Evolutionary conservation across 345 rosid species (phyloP).

Genomic region (Leavenworthia alabamica): DNA sequence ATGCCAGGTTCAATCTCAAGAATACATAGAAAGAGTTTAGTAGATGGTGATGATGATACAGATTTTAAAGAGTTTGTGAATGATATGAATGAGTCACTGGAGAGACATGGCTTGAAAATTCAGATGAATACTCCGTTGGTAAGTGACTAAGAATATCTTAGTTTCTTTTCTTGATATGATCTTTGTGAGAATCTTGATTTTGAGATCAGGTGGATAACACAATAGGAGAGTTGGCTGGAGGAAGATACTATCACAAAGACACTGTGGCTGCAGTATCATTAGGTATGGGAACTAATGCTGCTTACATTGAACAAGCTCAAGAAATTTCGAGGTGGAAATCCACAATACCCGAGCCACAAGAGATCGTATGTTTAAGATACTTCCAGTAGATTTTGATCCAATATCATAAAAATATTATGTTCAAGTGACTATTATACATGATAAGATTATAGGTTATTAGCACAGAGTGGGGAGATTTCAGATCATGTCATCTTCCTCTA

Average conservation of each 20-base stretch:
- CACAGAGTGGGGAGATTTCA: slow-evolving; percentile 62
- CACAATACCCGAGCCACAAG: slow-evolving; percentile 32
- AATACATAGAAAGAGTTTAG: slow-evolving; percentile 41
- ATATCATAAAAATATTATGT: background rate
- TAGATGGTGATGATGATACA: slow-evolving; percentile 26
- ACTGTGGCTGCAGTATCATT: slow-evolving; percentile 51
- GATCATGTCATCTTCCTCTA: slow-evolving; percentile 41
- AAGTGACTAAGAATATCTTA: background rate
- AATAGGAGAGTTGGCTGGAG: slow-evolving; percentile 54
- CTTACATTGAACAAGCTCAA: slow-evolving; percentile 42
- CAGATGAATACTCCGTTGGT: slow-evolving; percentile 29
- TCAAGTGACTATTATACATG: background rate
- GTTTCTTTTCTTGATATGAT: background rate
- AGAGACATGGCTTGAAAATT: slow-evolving; percentile 37
- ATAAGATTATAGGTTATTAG: slow-evolving; percentile 41
- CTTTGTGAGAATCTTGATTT: background rate
- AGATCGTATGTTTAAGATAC: slow-evolving; percentile 33
- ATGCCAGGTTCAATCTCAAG: slow-evolving; percentile 31
- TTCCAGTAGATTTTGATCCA: background rate
- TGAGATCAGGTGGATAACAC: slow-evolving; percentile 44
- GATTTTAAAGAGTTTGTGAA: slow-evolving; percentile 33
- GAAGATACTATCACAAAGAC: slow-evolving; percentile 51
- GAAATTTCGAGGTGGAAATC: slow-evolving; percentile 37
- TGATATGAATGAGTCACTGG: slow-evolving; percentile 42
- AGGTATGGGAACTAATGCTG: slow-evolving; percentile 50